A percentile compares a stretch with the other conserved stretches of the same genome.
phyloP scores from a whole-genome alignment of 2,329 filamentous ascomycete genomes.

The Claviceps digitariae region DNA sequence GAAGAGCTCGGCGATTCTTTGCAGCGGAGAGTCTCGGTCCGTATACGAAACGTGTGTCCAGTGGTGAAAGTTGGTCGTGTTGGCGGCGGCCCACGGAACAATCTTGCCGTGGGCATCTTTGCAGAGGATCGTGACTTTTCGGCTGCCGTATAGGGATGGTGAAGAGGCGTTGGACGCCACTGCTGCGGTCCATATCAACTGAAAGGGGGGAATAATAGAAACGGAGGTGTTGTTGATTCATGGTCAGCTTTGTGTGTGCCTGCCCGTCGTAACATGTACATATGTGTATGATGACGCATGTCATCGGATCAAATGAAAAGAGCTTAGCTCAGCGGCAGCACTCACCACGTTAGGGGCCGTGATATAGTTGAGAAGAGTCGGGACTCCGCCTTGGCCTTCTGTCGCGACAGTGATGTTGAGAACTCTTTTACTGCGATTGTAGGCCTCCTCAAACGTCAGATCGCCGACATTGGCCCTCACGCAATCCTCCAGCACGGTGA shows the following conservation, averaged over 20 bases:
- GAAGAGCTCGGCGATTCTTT: conserved; percentile 68
- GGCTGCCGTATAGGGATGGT: conserved; percentile 49
- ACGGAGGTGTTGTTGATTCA: neutral
- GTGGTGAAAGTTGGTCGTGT: conserved; percentile 50
- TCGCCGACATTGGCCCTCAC: conserved; percentile 78
- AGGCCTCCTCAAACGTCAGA: conserved; percentile 87
- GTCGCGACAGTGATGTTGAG: conserved; percentile 86
- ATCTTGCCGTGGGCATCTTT: conserved; percentile 63
- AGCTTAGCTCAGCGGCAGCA: conserved; percentile 15
- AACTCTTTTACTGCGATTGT: conserved; percentile 68
- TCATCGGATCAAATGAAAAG: neutral
- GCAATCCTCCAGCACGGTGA: conserved; percentile 68
- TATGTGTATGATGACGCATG: neutral
- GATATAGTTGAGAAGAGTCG: conserved; percentile 79
- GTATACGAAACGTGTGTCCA: conserved; percentile 53
- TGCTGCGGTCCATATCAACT: conserved; percentile 71
- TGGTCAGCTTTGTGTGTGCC: neutral
- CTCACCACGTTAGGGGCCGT: conserved; percentile 84
- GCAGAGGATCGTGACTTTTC: conserved; percentile 55
- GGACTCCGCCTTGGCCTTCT: conserved; percentile 59
- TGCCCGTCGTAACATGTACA: neutral
- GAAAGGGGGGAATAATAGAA: neutral
- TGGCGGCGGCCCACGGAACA: conserved; percentile 56
- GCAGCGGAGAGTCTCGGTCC: conserved; percentile 51
- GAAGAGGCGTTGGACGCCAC: conserved; percentile 61